These are phyloP conservation scores for Corymbia citriodora DNA, from an alignment of 441 rosid species.

Conservation along the genomic window DNA sequence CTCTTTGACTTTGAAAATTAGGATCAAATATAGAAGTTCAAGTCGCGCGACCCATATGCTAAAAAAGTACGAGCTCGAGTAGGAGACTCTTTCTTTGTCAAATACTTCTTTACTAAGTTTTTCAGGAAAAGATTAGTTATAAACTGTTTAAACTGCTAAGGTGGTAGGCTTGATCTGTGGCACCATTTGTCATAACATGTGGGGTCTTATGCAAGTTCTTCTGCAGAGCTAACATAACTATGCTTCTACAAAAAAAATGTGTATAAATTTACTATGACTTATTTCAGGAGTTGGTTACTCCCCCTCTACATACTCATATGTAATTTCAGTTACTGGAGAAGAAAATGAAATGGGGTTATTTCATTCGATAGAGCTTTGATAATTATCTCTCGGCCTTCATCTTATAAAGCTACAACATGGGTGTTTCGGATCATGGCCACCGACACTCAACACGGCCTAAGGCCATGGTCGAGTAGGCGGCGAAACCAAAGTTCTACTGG, in stretches of 20 bases:
- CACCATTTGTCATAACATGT: neutral
- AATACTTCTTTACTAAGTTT: neutral
- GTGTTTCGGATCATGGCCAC: constrained; percentile 23
- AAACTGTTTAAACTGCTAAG: neutral
- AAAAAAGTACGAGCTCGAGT: constrained; percentile 15
- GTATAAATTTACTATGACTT: neutral
- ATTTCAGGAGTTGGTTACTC: neutral
- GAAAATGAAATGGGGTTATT: neutral
- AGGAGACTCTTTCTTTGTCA: neutral
- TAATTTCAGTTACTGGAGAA: neutral
- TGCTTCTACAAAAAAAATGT: neutral
- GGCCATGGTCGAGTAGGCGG: constrained; percentile 3
- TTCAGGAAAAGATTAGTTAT: neutral
- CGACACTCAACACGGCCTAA: neutral
- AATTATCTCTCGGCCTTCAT: neutral
- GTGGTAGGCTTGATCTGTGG: neutral
- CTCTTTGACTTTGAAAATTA: no score
- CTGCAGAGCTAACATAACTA: neutral
- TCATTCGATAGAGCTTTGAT: neutral
- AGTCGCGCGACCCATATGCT: no score
- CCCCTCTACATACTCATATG: neutral
- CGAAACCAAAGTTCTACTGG: constrained; percentile 15
- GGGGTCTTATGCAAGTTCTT: neutral
- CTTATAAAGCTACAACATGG: neutral
- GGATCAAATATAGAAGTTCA: no score